Evolutionary conservation across 352 stramenopile genomes (phyloP), one percentile per base, ranked within the genome.

Genomic region (Phytopythium chamaehyphon): DNA sequence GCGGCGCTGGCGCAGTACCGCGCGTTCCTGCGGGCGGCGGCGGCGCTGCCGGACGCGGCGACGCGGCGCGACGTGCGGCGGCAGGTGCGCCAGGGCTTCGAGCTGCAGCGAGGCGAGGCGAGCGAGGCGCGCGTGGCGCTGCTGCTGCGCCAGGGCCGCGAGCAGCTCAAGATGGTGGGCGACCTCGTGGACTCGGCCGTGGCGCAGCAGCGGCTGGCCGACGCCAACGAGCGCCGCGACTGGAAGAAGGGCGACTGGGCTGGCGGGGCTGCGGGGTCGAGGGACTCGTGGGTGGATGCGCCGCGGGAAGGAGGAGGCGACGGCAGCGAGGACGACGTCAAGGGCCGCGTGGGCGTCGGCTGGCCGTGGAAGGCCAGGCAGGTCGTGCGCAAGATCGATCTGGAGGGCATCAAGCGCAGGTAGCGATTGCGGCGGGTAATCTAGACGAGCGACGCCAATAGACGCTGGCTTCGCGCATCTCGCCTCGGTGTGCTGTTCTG

Each of bases 161-260:
- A 81, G 3, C 76, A 90, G 57, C 61, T 87, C 46, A 83, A 87
- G 58, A 76, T 83, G 65, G 76, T 90, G 43, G 72, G 66, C 47
- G 73, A 86, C 47, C 52, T 87, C 56, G 78, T 90, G 49, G 73
- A 87, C 57, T 80, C 72, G 52, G 71, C 78, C 1, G 58, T 84
- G 48, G 73, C 76, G 9, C 59, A 70, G 26, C 73, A 88, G 58
- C 71, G 68, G 61, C 23, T 45, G 23, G 0, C 42, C 44, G n/a
- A 35, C 11, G 14, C 52, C 40, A 9, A n/a, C 40, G 23, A 22
- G 19, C 28, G 7, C 42, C 46, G 22, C 16, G 52, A 68, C 48
- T 64, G 51, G 61, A 68, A 65, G 59, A 66, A 57, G 40, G 57
- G 52, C 39, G 49, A 59, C 3, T 61, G 54, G 61, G 51, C 60